Evolutionary conservation across 2,329 filamentous ascomycete genomes (phyloP), one percentile per base, ranked within the genome.

Genomic region (Botryotinia convoluta): DNA sequence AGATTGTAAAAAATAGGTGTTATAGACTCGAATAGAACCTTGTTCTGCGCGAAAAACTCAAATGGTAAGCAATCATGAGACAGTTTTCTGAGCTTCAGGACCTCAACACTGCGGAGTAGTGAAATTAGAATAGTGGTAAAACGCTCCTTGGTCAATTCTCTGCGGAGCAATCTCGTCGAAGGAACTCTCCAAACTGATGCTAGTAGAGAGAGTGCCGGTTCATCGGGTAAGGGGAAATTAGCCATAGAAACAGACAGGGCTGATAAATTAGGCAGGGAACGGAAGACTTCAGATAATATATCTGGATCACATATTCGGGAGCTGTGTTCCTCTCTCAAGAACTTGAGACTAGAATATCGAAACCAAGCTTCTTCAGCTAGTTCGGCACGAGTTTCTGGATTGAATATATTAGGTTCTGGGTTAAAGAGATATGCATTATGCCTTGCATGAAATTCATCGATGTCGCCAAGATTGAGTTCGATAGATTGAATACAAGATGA

Each of bases 361-460:
- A 76, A 75, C 78, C 81, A 81, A 26, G 79, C 77, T 20, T 77
- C 75, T 51, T 80, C 77, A 35, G 45, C 59, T 16, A 54, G 32
- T 14, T 39, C n/a, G 7, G 76, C 74, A 22, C 79, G 77, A 42
- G 74, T 75, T 61, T 78, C 77, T 4, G 77, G 75, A 22, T 80
- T 77, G 73, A 54, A 77, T 74, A 57, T 78, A 77, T 65, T 79
- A 71, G 35, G 44, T 60, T 78, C 77, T 2, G 77, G 74, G 16
- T 79, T 77, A 72, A 57, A 42, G 74, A 81, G 76, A 73, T 80
- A 77, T 51, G 77, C 73, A 73, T 81, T 80, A 45, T 78, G 77
- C 14, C 79, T 74, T 29, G 77, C 77, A n/a, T 80, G 77, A 61
- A 78, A 79, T 63, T 80, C 79, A 65, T 80, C 78, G 12, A 80